Base-by-base conservation (phyloP, 805 yeast genomes). In the Lachancea quebecensis region DNA sequence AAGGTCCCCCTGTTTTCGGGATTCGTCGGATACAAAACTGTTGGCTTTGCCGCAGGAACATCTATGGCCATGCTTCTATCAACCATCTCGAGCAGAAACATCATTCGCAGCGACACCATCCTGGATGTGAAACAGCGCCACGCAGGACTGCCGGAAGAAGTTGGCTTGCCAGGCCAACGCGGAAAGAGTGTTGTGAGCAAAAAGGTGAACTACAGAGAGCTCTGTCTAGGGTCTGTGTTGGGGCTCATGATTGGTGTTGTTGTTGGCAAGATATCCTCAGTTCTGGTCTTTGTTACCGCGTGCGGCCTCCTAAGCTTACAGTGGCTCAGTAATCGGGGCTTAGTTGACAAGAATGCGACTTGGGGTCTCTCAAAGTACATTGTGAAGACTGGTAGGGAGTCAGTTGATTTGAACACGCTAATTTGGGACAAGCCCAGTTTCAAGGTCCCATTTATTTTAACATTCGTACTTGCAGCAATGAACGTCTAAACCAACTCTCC, bases 151-250 rank as follows among this genome's bases (percentile, higher is more conserved):
- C 51, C 53, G 3, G 42, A 54, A 31, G 50, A 51, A 35, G 38
- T 44, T 7, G 49, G 50, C 4, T 43, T 48, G 27, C 50, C 54
- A 25, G 37, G 47, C 28, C 38, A 44, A 30, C 39, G 38, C 16
- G 33, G n/a, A 3, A 27, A 15, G n/a, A 16, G 25, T 16, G n/a
- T 11, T 3, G 35, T 28, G 18, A 40, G 46, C 33, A 50, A 51
- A 10, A 47, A 41, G 35, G 40, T 51, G 35, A 50, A 52, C 16
- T 58, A 60, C 41, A 51, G 53, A 27, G 63, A 60, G 42, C 47
- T 60, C 17, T 58, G 62, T 39, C 39, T 55, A 4, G 65, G 65
- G 9, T 60, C 65, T 2, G 49, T 60, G 5, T 38, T 54, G 11
- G 65, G 65, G 6, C 42, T 60, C 2, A 50, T 54, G 16, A 41